Conservation (phyloP, 768 basidiomycete genomes). For the Russula dissimulans region DNA sequence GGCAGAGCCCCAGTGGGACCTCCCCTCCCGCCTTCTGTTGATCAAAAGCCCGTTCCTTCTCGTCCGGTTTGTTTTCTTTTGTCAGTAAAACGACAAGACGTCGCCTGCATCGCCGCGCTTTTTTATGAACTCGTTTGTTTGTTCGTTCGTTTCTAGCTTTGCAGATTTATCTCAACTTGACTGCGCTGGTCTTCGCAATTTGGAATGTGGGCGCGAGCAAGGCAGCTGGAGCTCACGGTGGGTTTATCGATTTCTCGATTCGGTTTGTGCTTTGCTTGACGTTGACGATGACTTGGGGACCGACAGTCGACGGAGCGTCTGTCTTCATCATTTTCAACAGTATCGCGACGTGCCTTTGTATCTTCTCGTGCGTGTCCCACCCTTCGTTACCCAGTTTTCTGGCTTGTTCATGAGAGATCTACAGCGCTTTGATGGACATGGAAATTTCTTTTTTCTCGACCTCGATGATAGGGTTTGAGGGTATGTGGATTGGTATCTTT, state of each 20-base stretch:
- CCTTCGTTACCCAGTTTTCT: constrained; percentile 29
- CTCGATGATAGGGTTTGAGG: constrained; percentile 43
- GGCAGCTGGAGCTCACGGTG: constrained; percentile 8
- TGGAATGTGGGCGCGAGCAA: constrained; percentile 12
- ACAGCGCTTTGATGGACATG: constrained; percentile 28
- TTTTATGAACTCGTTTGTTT: constrained; percentile 22
- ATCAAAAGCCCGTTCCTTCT: constrained; percentile 49
- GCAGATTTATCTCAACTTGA: constrained; percentile 33
- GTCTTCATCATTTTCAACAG: constrained; percentile 3
- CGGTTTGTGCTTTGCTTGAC: not conserved
- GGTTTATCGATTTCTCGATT: not conserved
- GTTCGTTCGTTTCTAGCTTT: constrained; percentile 29
- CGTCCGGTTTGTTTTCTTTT: constrained; percentile 45
- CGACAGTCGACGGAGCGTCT: not conserved
- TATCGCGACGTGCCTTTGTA: constrained; percentile 26
- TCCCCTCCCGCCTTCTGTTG: not conserved
- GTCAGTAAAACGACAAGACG: constrained; percentile 32
- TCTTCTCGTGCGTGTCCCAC: constrained; percentile 29
- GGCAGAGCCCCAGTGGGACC: not conserved
- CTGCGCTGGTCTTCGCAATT: constrained; percentile 15
- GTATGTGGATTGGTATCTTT: constrained; percentile 43
- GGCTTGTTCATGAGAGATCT: constrained; percentile 33
- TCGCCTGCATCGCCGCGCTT: not conserved
- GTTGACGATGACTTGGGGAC: not conserved
- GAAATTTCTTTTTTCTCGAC: constrained; percentile 31